Conservation (phyloP, 2,329 filamentous ascomycete genomes). For the Phialophora macrospora region DNA sequence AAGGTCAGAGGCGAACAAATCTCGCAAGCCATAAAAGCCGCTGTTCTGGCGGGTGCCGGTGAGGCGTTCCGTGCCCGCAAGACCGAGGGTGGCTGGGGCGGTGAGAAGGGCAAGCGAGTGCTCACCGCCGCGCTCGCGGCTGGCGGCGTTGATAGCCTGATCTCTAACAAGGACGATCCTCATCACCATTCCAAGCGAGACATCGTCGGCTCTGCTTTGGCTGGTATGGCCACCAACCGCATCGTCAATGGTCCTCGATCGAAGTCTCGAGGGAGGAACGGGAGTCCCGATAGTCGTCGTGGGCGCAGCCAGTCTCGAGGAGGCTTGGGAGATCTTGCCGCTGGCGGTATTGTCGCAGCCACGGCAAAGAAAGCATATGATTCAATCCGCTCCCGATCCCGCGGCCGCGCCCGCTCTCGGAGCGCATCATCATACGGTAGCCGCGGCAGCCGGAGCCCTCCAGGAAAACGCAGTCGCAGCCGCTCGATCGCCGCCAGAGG, state of each 20-base stretch:
- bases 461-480: conserved; percentile 53
- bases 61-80: conserved; percentile 91
- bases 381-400: conserved; percentile 51
- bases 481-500: conserved; percentile 53
- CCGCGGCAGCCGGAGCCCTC: conserved; percentile 58
- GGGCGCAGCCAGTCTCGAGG: conserved; percentile 52
- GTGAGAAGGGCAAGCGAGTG: conserved; percentile 88
- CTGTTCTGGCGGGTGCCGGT: conserved; percentile 84
- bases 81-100: conserved; percentile 85
- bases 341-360: conserved; percentile 52
- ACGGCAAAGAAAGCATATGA: conserved; percentile 55
- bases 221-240: conserved; percentile 83
- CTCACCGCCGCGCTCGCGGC: conserved; percentile 85
- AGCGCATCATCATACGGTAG: conserved; percentile 58
- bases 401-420: conserved; percentile 48
- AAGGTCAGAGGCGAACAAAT: conserved; percentile 61
- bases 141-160: conserved; percentile 79
- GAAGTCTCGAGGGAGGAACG: conserved; percentile 57
- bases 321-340: conserved; percentile 50
- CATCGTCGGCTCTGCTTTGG: conserved; percentile 83
- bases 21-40: conserved; percentile 88
- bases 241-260: conserved; percentile 81
- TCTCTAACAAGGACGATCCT: conserved; percentile 61
- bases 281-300: conserved; percentile 40
- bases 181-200: conserved; percentile 79